Base-by-base conservation (phyloP, 164 flowering plant genomes). In the Houttuynia cordata region DNA sequence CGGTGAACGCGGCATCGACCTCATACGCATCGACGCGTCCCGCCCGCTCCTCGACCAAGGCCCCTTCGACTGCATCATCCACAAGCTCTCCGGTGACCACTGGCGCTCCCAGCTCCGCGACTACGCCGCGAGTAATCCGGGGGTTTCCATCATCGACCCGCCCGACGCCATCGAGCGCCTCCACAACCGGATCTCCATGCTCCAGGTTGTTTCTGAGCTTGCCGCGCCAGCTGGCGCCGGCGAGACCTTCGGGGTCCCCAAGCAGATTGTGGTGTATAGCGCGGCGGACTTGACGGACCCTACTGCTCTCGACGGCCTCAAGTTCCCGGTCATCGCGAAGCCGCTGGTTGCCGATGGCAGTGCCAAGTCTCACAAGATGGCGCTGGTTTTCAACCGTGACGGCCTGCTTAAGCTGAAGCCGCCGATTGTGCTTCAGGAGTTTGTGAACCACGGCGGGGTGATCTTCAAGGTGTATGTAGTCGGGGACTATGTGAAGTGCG, bases 361-460 rank as follows among this genome's bases (percentile, higher is more conserved):
- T 58, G 94, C 85, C 3, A 83, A 80, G 53, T 84, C 96, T 1
- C 96, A 89, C 70, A 79, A 89, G 64, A 89, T 89, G 94, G 68
- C 81, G 8, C 70, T 86, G 22, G 79, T 89, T 20, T 89, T 71
- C 61, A 79, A 80, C 63, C 66, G 53, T 13, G 85, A 75, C 8
- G 87, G 86, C 10, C 42, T 89, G 61, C 68, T 66, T 10, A 82
- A 74, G 71, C 73, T 84, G 62, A 77, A 75, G 57, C 78, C 86
- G 6, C 93, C 93, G 4, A 74, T 83, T 25, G 91, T 88, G 3
- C 57, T 88, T 62, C 96, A 88, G 68, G 93, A 89, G 64, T 89
- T 89, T 63, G 85, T 89, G 56, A 89, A 89, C 63, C 93, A 89
- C 50, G 96, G 93, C 1, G 96, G 96, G 0, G 93, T 89, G 0